These are phyloP conservation scores for Suhomyces pyralidae DNA, from an alignment of 805 yeast genomes.

Conservation along the genomic window DNA sequence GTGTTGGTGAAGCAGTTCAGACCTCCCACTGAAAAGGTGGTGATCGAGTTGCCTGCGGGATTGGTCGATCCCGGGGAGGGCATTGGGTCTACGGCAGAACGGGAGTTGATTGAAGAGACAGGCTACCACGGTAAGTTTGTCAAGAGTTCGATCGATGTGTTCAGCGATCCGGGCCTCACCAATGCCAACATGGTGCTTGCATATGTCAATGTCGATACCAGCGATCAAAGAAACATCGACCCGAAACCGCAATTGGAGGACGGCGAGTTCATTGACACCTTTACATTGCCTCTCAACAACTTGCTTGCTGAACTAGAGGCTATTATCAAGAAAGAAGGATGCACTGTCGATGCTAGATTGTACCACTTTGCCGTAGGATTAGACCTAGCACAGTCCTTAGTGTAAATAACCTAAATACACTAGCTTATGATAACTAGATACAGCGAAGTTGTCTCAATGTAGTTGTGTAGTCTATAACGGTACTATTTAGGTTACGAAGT, in stretches of 20 bases:
- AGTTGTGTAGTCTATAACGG: no score
- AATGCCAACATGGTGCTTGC: conserved; percentile 84
- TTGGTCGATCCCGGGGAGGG: conserved; percentile 81
- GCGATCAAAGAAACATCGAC: conserved; percentile 57
- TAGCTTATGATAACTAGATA: no score
- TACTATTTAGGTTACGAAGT: no score
- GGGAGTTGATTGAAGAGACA: conserved; percentile 90
- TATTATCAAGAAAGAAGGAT: conserved; percentile 59
- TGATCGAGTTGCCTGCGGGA: conserved; percentile 96
- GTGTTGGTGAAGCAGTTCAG: conserved; percentile 86
- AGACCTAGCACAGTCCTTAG: conserved; percentile 57
- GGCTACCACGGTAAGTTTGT: conserved; percentile 75
- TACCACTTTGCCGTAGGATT: conserved; percentile 85
- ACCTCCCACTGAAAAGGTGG: conserved; percentile 86
- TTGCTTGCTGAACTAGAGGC: conserved; percentile 54
- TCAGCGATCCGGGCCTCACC: conserved; percentile 81
- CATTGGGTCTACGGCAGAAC: conserved; percentile 72
- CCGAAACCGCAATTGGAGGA: conserved; percentile 83
- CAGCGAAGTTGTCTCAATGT: no score
- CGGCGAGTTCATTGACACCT: conserved; percentile 89
- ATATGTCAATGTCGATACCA: conserved; percentile 71
- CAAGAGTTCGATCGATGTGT: conserved; percentile 36
- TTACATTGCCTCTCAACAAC: conserved; percentile 60
- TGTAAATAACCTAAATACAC: no score
- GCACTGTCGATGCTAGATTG: conserved; percentile 79